A percentile compares a stretch with the other conserved stretches of the same genome.
These are phyloP conservation scores for Boletus bicolor DNA, from an alignment of 768 basidiomycete species.

Conservation along the genomic window DNA sequence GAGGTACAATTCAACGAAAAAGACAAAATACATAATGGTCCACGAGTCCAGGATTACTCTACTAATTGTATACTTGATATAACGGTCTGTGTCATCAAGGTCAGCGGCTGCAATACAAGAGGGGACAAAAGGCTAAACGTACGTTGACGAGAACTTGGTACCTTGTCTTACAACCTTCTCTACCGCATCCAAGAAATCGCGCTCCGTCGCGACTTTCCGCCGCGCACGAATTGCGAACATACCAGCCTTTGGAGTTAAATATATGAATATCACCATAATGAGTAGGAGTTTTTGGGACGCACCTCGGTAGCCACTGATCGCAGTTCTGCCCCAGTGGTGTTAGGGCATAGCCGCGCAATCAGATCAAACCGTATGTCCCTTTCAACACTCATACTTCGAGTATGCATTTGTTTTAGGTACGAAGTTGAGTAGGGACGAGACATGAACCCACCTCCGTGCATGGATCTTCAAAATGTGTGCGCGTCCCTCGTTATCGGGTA, in stretches of 20 bases:
- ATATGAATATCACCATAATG: constrained; percentile 82
- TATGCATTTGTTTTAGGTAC: background rate
- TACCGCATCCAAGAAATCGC: constrained; percentile 95
- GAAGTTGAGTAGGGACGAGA: background rate
- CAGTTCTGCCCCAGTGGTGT: constrained; percentile 97
- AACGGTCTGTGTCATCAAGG: constrained; percentile 53
- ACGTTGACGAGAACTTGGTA: constrained; percentile 97
- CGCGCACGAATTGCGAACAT: constrained; percentile 99
- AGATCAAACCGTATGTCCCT: constrained; percentile 96
- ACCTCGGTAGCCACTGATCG: constrained; percentile 97
- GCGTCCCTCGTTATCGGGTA: constrained; percentile 94
- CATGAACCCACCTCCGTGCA: constrained; percentile 70
- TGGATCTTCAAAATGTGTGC: constrained; percentile 97
- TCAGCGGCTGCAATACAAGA: constrained; percentile 1
- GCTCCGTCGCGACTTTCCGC: constrained; percentile 94
- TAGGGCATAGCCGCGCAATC: constrained; percentile 94
- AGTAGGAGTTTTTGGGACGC: constrained; percentile 14
- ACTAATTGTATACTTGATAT: constrained; percentile 93
- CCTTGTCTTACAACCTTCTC: constrained; percentile 99
- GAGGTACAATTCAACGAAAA: background rate
- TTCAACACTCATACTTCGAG: constrained; percentile 88
- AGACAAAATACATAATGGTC: constrained; percentile 17
- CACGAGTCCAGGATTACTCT: constrained; percentile 8
- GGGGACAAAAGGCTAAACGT: constrained; percentile 31
- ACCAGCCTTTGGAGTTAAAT: constrained; percentile 81